Conservation (phyloP, 2,329 filamentous ascomycete genomes). For the Aureobasidium sp. region DNA sequence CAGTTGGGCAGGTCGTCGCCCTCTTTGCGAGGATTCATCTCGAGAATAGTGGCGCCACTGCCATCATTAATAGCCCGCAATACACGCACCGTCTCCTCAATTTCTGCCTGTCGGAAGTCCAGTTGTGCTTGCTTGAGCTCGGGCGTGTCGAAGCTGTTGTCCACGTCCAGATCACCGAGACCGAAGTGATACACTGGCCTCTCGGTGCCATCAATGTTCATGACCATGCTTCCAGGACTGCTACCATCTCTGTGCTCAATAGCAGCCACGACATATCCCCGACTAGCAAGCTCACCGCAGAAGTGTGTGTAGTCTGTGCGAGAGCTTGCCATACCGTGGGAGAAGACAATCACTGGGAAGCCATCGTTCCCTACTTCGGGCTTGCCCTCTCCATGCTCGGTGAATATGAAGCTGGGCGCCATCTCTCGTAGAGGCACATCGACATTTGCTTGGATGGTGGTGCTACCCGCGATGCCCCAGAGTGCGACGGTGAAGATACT, state of each 20-base stretch:
- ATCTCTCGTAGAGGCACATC: slow-evolving; percentile 34
- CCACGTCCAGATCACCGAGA: slow-evolving; percentile 17
- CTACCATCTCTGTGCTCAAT: slow-evolving; percentile 42
- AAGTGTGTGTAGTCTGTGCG: slow-evolving; percentile 40
- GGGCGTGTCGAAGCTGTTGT: slow-evolving; percentile 17
- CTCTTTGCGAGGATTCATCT: slow-evolving; percentile 42
- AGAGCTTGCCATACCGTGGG: slow-evolving; percentile 39
- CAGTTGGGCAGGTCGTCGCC: slow-evolving; percentile 43
- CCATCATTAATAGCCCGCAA: slow-evolving; percentile 34
- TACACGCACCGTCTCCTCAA: slow-evolving; percentile 37
- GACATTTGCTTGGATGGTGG: slow-evolving; percentile 35
- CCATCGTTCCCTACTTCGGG: slow-evolving; percentile 22
- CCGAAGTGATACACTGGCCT: slow-evolving; percentile 13
- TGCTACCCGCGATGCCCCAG: slow-evolving; percentile 35
- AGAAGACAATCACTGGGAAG: slow-evolving; percentile 39
- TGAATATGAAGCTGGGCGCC: slow-evolving; percentile 12
- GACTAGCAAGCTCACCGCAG: slow-evolving; percentile 38
- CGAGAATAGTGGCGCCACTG: slow-evolving; percentile 27
- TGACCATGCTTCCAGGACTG: slow-evolving; percentile 36
- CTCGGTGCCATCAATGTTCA: slow-evolving; percentile 26
- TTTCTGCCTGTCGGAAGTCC: slow-evolving; percentile 38
- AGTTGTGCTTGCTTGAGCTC: slow-evolving; percentile 37
- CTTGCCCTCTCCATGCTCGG: slow-evolving; percentile 15
- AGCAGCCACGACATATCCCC: slow-evolving; percentile 39
- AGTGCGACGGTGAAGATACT: slow-evolving; percentile 33